These are phyloP conservation scores for Pleomassaria siparia DNA, from an alignment of 2,329 filamentous ascomycete species.

Conservation along the genomic window DNA sequence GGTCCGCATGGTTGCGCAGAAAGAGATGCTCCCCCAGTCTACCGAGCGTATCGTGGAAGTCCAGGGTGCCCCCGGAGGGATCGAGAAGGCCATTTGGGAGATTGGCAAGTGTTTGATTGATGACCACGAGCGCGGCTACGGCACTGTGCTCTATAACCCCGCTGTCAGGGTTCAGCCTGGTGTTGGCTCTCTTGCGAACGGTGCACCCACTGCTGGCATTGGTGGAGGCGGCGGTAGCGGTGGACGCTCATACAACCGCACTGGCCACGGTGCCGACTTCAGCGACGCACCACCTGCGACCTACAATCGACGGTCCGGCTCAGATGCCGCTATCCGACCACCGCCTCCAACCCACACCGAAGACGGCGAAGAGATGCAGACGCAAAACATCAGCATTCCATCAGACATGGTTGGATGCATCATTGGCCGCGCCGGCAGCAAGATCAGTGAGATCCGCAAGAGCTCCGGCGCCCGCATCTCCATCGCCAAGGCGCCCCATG, in stretches of 20 bases:
- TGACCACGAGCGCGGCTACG: constrained; percentile 95
- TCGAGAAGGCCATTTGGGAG: constrained; percentile 96
- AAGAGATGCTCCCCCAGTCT: constrained; percentile 98
- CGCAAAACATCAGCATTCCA: constrained; percentile 98
- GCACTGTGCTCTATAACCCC: constrained; percentile 96
- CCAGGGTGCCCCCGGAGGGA: constrained; percentile 90
- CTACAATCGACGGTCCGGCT: constrained; percentile 79
- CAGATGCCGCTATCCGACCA: constrained; percentile 76
- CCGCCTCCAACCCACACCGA: constrained; percentile 83
- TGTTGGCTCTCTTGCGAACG: constrained; percentile 52
- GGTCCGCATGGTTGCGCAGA: constrained; percentile 98
- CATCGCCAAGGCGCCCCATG: constrained; percentile 94
- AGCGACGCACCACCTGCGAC: constrained; percentile 74
- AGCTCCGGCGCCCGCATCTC: constrained; percentile 95
- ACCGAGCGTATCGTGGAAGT: constrained; percentile 98
- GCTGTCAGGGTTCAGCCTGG: constrained; percentile 80
- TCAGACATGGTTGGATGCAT: constrained; percentile 99
- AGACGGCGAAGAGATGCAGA: constrained; percentile 96
- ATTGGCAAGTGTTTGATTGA: constrained; percentile 98
- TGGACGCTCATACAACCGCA: constrained; percentile 76
- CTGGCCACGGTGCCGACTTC: constrained; percentile 96
- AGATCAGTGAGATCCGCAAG: constrained; percentile 99
- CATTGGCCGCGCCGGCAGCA: constrained; percentile 90
- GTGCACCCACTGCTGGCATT: constrained; percentile 51
- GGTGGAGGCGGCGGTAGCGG: constrained; percentile 45